These are phyloP conservation scores for Neopestalotiopsis sp. DNA, from an alignment of 2,329 filamentous ascomycete species.

Conservation along the genomic window DNA sequence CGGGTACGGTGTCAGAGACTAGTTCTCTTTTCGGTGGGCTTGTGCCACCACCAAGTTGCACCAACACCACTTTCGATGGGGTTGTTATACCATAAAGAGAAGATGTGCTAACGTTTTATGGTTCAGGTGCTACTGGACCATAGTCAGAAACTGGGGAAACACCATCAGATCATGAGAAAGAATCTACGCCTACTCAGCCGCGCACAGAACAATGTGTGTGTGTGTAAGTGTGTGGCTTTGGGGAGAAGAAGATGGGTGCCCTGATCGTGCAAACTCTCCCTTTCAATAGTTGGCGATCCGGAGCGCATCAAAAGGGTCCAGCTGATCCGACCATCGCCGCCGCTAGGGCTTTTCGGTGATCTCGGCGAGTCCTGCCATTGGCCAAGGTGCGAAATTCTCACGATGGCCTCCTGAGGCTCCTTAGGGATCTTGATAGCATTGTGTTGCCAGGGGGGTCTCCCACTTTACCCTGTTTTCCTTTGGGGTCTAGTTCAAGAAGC, in stretches of 20 bases:
- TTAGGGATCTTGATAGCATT: constrained; percentile 1
- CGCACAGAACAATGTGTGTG: not conserved
- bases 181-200: not conserved
- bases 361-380: constrained; percentile 7
- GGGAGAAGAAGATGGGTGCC: not conserved
- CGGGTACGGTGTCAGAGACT: not conserved
- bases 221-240: not conserved
- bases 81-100: not conserved
- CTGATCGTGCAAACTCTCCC: constrained; percentile 6
- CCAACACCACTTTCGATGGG: not conserved
- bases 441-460: no score
- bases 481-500: not conserved
- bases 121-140: not conserved
- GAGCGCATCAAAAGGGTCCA: constrained; percentile 11
- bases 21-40: not conserved
- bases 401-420: not conserved
- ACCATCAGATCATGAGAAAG: not conserved
- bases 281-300: constrained; percentile 4
- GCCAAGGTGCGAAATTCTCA: not conserved
- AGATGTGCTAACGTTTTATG: not conserved
- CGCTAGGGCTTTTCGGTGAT: constrained; percentile 2
- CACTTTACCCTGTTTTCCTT: not conserved
- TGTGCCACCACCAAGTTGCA: not conserved
- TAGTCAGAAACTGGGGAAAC: not conserved
- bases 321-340: not conserved